phyloP scores from a whole-genome alignment of 1,284 basidiomycete species.

The Ustilago nuda region DNA sequence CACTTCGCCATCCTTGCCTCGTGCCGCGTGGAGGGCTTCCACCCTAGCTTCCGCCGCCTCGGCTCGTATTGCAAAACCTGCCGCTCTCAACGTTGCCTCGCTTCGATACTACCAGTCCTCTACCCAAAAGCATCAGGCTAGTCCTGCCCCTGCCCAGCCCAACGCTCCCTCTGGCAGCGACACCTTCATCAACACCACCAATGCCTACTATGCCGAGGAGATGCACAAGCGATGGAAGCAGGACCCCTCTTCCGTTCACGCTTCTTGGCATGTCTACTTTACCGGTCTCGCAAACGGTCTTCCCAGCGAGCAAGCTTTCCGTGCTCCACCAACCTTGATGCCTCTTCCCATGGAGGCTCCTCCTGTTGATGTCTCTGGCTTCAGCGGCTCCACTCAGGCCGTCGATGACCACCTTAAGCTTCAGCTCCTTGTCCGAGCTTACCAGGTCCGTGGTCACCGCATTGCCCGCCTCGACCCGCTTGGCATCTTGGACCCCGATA shows the following conservation, averaged over 20 bases:
- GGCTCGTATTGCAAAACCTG: slow-evolving; percentile 43
- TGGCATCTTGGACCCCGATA: slow-evolving; percentile 88
- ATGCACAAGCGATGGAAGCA: slow-evolving; percentile 71
- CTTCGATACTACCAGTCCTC: slow-evolving; percentile 51
- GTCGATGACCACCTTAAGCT: slow-evolving; percentile 91
- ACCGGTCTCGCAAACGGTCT: slow-evolving; percentile 90
- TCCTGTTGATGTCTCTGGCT: slow-evolving; percentile 75
- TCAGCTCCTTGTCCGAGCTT: slow-evolving; percentile 79
- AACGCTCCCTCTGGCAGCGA: slow-evolving; percentile 59
- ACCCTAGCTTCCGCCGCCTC: slow-evolving; percentile 43
- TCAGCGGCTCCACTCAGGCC: slow-evolving; percentile 76
- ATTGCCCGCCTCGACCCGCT: slow-evolving; percentile 95
- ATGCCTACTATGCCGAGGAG: slow-evolving; percentile 94
- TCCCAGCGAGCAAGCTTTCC: slow-evolving; percentile 84
- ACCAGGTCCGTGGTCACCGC: slow-evolving; percentile 98
- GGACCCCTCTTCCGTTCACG: slow-evolving; percentile 88
- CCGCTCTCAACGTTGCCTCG: slow-evolving; percentile 11
- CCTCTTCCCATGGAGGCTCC: slow-evolving; percentile 83
- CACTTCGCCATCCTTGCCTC: slow-evolving; percentile 45
- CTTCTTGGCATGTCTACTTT: slow-evolving; percentile 96
- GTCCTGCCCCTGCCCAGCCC: slow-evolving; percentile 52
- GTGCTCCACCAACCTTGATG: slow-evolving; percentile 78
- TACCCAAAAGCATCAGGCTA: slow-evolving; percentile 40
- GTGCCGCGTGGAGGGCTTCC: slow-evolving; percentile 42
- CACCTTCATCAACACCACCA: slow-evolving; percentile 75